A percentile compares a stretch with the other conserved stretches of the same genome.
phyloP scores from a whole-genome alignment of 371 early-diverging fungal genomes.

The Mucor piriformis region DNA sequence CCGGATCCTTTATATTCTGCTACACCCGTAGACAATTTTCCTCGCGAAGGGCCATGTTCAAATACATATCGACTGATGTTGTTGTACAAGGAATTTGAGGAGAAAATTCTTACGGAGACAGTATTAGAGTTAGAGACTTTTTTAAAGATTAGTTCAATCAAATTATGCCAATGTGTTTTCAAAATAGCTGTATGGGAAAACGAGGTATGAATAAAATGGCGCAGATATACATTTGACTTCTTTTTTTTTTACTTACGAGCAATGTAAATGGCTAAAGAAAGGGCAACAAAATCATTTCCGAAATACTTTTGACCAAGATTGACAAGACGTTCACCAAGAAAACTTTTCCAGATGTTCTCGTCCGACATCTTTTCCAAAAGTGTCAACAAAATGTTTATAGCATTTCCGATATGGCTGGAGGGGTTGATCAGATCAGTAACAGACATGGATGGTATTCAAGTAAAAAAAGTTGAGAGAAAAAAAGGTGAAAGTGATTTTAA shows the following conservation, averaged over 20 bases:
- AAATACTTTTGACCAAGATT: slow-evolving; percentile 40
- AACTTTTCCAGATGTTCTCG: slow-evolving; percentile 33
- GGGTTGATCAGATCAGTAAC: slow-evolving; percentile 9
- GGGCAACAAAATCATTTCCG: slow-evolving; percentile 41
- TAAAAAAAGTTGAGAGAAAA: too few relatives aligned
- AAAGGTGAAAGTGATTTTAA: too few relatives aligned
- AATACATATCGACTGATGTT: slow-evolving; percentile 19
- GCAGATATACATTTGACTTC: too few relatives aligned
- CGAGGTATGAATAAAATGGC: background rate
- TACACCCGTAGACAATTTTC: slow-evolving; percentile 20
- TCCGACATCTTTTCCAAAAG: slow-evolving; percentile 37
- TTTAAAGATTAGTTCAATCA: slow-evolving; percentile 14
- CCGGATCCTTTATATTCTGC: slow-evolving; percentile 14
- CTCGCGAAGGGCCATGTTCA: slow-evolving; percentile 1
- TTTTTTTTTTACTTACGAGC: slow-evolving; percentile 27
- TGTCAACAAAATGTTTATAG: slow-evolving; percentile 24
- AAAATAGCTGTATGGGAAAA: slow-evolving; percentile 32
- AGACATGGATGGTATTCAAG: background rate
- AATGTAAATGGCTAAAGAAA: slow-evolving; percentile 35
- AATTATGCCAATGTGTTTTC: slow-evolving; percentile 28
- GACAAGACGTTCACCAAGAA: slow-evolving; percentile 35
- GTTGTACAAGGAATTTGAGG: slow-evolving; percentile 22
- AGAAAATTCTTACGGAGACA: slow-evolving; percentile 16
- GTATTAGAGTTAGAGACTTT: background rate
- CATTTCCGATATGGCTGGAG: slow-evolving; percentile 1